Base-by-base conservation (phyloP, 2,329 filamentous ascomycete species). In the Nothophoma quercina region DNA sequence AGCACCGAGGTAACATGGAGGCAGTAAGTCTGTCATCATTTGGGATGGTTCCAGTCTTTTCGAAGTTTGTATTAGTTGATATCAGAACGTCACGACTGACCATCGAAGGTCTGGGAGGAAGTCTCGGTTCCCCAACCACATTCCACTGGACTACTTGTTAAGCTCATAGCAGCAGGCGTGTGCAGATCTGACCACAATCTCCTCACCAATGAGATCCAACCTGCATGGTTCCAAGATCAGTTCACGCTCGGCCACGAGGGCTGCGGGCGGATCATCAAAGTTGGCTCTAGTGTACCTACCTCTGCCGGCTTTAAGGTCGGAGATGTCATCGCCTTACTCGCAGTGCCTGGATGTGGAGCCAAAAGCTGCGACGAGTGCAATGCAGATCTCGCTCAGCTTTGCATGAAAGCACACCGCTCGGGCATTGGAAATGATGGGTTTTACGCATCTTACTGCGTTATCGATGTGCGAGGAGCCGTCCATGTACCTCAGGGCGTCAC, bases 161-260 rank as follows among this genome's bases (percentile, higher is more conserved):
- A 59, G 45, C 34, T 64, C 16, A 49, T 64, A 18, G 56, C 61
- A n/a, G 46, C 61, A 16, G 61, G 61, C 21, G 59, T 62, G 2
- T 64, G 61, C 33, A 59, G 61, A n/a, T 59, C 55, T 18, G 61
- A 64, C 36, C 48, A 62, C 51, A 62, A 62, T 28, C 59, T 64
- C 2, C 53, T 62, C 18, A 64, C 59, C 13, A 64, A 64, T 33
- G 61, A 64, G 34, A 48, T 49, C 12, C 61, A 64, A 50, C 59
- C 61, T 16, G 29, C 55, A 6, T 64, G 56, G 56, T 64, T 60
- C 40, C 42, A 55, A 35, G 34, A 55, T 1, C n/a, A 53, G 15
- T 64, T 64, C 21, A 64, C 61, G 5, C 59, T 64, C 13, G 61
- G 59, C 7, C 61, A 64, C 44, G 61, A 64, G 54, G 61, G 61